A percentile compares a stretch with the other conserved stretches of the same genome.
Conservation (phyloP, 768 basidiomycete species). For the Favolaschia claudopus region DNA sequence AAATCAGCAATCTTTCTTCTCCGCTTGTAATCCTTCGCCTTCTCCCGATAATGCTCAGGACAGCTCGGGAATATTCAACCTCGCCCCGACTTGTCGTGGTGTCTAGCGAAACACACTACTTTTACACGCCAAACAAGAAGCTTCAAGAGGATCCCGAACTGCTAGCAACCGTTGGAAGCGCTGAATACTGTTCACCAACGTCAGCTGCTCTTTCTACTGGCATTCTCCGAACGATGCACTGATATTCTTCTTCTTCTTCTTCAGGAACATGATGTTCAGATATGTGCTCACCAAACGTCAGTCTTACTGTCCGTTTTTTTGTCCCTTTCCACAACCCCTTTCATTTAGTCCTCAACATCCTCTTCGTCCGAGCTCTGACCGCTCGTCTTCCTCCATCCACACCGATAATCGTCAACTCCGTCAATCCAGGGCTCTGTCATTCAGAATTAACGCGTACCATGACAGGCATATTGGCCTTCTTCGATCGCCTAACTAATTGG, state of each 20-base stretch:
- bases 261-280: neutral
- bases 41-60: slow-evolving; percentile 32
- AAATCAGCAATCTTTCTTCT: slow-evolving; percentile 40
- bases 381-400: neutral
- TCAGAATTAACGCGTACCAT: slow-evolving; percentile 17
- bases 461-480: neutral
- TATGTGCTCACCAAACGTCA: too few species aligned
- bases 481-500: neutral
- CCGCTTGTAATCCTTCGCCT: slow-evolving; percentile 35
- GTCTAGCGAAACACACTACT: slow-evolving; percentile 33
- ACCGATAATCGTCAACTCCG: slow-evolving; percentile 17
- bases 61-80: slow-evolving; percentile 10
- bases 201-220: neutral
- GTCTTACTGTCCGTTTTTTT: neutral
- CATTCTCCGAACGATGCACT: neutral
- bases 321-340: neutral
- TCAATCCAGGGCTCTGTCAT: slow-evolving; percentile 25
- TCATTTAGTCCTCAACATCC: slow-evolving; percentile 18
- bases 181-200: slow-evolving; percentile 20
- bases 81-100: slow-evolving; percentile 29
- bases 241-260: too few species aligned
- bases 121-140: neutral
- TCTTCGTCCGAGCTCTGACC: slow-evolving; percentile 14
- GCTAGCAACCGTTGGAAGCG: slow-evolving; percentile 13
- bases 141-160: slow-evolving; percentile 8